Evolutionary conservation across 2,329 filamentous ascomycete species (phyloP).

Genomic region (Pyrenophora tritici-repentis): DNA sequence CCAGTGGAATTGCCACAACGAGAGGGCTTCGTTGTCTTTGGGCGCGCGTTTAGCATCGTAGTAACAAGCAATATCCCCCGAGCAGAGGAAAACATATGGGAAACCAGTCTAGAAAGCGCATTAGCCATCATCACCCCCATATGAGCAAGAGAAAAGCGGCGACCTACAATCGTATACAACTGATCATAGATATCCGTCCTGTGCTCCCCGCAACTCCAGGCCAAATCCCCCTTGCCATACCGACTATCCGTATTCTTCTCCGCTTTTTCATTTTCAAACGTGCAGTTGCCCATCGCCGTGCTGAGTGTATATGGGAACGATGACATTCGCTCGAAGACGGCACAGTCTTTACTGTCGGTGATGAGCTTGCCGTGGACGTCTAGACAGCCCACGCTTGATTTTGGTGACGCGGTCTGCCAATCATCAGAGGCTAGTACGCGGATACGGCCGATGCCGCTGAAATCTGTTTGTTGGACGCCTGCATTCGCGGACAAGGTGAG

Average conservation of each 20-base stretch:
- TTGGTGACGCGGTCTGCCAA: constrained; percentile 30
- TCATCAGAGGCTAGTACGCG: constrained; percentile 36
- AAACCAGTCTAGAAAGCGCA: constrained; percentile 28
- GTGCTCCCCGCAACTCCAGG: constrained; percentile 34
- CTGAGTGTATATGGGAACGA: constrained; percentile 39
- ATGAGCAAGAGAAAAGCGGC: background rate
- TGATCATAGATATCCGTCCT: constrained; percentile 30
- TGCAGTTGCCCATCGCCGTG: constrained; percentile 37
- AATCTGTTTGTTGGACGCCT: constrained; percentile 31
- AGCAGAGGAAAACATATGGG: constrained; percentile 40
- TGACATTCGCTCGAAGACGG: constrained; percentile 24
- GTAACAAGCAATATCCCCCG: constrained; percentile 40
- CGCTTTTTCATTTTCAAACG: constrained; percentile 34
- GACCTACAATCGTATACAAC: constrained; percentile 41
- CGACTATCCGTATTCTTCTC: constrained; percentile 37
- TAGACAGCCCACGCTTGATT: constrained; percentile 37
- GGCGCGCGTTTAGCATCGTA: constrained; percentile 40
- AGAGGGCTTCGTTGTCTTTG: constrained; percentile 15
- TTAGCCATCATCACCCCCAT: background rate
- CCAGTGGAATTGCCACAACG: constrained; percentile 42
- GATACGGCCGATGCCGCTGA: constrained; percentile 38
- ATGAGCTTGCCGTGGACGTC: constrained; percentile 32
- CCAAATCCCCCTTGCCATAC: constrained; percentile 33
- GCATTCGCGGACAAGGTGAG: constrained; percentile 20
- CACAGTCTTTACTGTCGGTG: constrained; percentile 22